Percentiles rank a stretch among this genome's conserved stretches.
These are phyloP conservation scores for Mercurialis annua DNA, from an alignment of 345 rosid species.

Conservation along the genomic window DNA sequence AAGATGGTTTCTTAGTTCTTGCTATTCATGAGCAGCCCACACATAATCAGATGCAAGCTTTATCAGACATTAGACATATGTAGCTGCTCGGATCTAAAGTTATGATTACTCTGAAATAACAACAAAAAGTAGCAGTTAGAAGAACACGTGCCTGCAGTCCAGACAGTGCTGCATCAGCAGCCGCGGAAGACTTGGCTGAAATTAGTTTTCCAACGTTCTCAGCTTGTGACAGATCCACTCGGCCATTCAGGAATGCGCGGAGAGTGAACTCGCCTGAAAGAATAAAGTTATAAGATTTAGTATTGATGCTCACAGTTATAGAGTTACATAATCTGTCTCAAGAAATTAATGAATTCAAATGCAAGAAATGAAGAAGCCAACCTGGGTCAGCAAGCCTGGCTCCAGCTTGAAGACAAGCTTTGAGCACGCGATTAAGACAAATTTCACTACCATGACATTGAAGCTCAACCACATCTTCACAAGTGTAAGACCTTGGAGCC, in stretches of 20 bases:
- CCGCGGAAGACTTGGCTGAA: conserved; percentile 83
- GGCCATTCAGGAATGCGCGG: conserved; percentile 94
- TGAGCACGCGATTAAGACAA: conserved; percentile 79
- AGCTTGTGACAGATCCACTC: conserved; percentile 91
- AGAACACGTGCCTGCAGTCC: conserved; percentile 72
- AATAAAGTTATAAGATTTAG: background rate
- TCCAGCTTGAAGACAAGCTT: conserved; percentile 87
- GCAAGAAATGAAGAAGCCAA: conserved; percentile 23
- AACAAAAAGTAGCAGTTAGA: background rate
- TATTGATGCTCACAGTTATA: background rate
- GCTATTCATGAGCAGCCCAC: background rate
- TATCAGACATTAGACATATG: background rate
- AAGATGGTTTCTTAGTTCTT: conserved; percentile 7
- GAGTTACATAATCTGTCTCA: background rate
- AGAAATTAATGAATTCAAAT: too few species aligned
- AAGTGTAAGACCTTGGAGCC: conserved; percentile 86
- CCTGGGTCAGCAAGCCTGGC: conserved; percentile 95
- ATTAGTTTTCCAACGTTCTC: conserved; percentile 74
- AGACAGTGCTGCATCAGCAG: conserved; percentile 87
- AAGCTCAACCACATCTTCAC: conserved; percentile 89
- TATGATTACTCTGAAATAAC: background rate
- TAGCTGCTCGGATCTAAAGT: background rate
- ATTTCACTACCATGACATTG: conserved; percentile 90
- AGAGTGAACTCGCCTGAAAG: conserved; percentile 86
- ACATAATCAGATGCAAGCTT: background rate